phyloP scores from a whole-genome alignment of 441 rosid genomes.

The Populus hybrid region DNA sequence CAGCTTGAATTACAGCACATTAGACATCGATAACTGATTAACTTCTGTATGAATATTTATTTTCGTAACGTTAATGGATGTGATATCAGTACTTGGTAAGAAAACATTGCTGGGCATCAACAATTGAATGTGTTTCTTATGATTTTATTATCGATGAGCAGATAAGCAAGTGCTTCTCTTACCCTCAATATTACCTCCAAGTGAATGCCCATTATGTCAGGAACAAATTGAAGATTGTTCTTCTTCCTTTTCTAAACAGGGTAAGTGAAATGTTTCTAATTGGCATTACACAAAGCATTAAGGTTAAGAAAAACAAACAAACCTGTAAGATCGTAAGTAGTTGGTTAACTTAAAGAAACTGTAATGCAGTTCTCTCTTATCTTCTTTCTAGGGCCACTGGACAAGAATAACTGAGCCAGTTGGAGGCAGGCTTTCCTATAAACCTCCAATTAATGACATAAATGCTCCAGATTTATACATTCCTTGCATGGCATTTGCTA shows the following conservation, averaged over 20 bases:
- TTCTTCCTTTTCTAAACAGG: slow-evolving; percentile 46
- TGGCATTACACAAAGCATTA: neutral
- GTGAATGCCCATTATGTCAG: slow-evolving; percentile 45
- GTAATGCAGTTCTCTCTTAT: neutral
- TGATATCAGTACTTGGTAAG: neutral
- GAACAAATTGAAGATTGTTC: slow-evolving; percentile 46
- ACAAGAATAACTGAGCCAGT: slow-evolving; percentile 45
- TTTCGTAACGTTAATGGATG: no score
- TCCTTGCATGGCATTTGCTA: slow-evolving; percentile 47
- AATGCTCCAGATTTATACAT: slow-evolving; percentile 56
- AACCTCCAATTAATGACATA: slow-evolving; percentile 40
- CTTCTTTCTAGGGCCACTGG: slow-evolving; percentile 38
- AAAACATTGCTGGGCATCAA: neutral
- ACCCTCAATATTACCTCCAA: slow-evolving; percentile 50
- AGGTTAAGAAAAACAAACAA: neutral
- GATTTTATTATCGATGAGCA: slow-evolving; percentile 11
- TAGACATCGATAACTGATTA: no score
- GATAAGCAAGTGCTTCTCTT: slow-evolving; percentile 43
- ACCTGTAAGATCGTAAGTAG: no score
- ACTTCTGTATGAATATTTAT: no score
- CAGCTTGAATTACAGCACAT: no score
- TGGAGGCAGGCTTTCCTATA: slow-evolving; percentile 40
- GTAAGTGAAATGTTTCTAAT: slow-evolving; percentile 13
- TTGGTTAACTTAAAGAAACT: neutral
- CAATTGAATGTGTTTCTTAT: neutral